Conservation (phyloP, 2,329 filamentous ascomycete genomes). For the Monosporascus sp. region DNA sequence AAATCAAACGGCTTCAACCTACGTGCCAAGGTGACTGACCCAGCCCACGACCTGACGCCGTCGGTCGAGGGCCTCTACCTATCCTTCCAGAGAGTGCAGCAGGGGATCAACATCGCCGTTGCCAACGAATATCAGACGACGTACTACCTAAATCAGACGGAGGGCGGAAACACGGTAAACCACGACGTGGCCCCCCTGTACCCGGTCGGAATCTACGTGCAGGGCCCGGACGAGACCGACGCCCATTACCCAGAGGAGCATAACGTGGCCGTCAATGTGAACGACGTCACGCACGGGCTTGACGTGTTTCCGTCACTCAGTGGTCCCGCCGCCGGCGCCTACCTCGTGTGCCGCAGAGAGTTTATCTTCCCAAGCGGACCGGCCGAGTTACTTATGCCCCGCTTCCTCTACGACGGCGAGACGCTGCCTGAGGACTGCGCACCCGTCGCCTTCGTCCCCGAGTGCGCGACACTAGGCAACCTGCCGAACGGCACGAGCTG, state of each 20-base stretch:
- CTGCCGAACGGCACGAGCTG: background rate
- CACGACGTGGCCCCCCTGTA: background rate
- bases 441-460: background rate
- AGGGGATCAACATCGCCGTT: constrained; percentile 1
- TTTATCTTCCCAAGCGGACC: background rate
- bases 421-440: background rate
- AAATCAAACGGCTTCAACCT: background rate
- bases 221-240: background rate
- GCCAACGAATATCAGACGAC: background rate
- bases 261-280: background rate
- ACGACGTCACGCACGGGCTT: background rate
- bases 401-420: constrained; percentile 1
- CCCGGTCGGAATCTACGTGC: background rate
- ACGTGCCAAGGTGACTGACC: background rate
- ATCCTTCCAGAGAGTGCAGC: background rate
- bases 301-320: background rate
- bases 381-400: background rate
- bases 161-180: background rate
- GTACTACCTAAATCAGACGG: background rate
- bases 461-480: background rate
- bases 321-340: background rate
- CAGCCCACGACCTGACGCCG: background rate
- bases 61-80: background rate
- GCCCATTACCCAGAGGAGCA: background rate
- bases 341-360: background rate